Base-by-base conservation (phyloP, 805 yeast species). In the Peterozyma xylosa region DNA sequence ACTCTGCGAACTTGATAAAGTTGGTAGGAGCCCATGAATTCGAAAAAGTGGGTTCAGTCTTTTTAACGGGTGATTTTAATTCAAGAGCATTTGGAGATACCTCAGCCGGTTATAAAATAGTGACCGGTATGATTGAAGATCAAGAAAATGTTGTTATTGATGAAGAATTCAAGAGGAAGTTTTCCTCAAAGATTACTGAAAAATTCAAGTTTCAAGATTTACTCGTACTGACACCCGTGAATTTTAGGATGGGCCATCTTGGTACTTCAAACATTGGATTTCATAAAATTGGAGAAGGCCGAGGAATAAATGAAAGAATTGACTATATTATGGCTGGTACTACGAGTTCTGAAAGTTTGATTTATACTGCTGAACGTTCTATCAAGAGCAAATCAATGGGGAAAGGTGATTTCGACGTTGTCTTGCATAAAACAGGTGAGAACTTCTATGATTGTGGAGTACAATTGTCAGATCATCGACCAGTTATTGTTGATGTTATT, bases 31-130 rank as follows among this genome's bases (percentile, higher is more conserved):
- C 69, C 21, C 69, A 66, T 50, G 72, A 67, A 42, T 52, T 55
- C 1, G 56, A 53, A 18, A 54, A 53, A 9, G 49, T 51, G 27
- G 63, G 60, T 16, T 67, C 71, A 2, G 66, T 70, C 2, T 60
- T 75, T 41, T 59, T 78, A n/a, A 59, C 68, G 13, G 84, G 84
- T 2, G 83, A 78, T 53, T 73, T 80, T 60, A 80, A 80, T 52
- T 69, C 80, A 33, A 62, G 66, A 42, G 68, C 73, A 1, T 49
- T 57, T n/a, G 73, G 70, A 14, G 63, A 57, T 9, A 65, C 67
- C 0, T 62, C 58, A 42, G 57, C 55, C 27, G 70, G 64, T 27
- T 60, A 67, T 48, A 37, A 52, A 5, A 50, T 59, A 9, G 52
- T 58, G 10, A 59, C 66, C 3, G 59, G 63, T 2, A 32, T 34